Conservation (phyloP, 768 basidiomycete species). For the Russula earlei region DNA sequence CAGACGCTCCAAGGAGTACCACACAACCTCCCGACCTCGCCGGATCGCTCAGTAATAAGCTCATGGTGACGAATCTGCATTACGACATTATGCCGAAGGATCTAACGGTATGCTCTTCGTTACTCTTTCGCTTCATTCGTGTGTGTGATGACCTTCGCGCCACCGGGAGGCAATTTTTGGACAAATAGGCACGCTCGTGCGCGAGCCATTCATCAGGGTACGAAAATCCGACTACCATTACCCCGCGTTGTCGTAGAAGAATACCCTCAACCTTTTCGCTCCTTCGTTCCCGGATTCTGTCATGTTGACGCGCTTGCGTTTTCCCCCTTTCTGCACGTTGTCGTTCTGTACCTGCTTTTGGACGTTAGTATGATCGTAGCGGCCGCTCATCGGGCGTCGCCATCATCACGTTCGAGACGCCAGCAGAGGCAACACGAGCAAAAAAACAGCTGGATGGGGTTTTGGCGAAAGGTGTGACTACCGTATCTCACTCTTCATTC, state of each 20-base stretch:
- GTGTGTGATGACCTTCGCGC: neutral
- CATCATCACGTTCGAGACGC: conserved; percentile 68
- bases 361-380: conserved; percentile 86
- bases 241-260: conserved; percentile 49
- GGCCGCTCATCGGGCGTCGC: conserved; percentile 85
- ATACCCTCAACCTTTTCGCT: conserved; percentile 35
- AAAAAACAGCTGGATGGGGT: conserved; percentile 82
- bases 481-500: conserved; percentile 2
- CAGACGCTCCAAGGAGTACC: neutral
- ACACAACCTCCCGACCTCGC: neutral
- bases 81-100: conserved; percentile 88
- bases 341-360: conserved; percentile 30
- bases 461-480: conserved; percentile 67
- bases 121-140: conserved; percentile 3
- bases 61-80: conserved; percentile 81
- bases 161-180: conserved; percentile 71
- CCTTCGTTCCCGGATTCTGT: conserved; percentile 24
- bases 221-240: conserved; percentile 42
- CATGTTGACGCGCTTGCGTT: conserved; percentile 19
- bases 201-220: conserved; percentile 94
- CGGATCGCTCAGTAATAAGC: conserved; percentile 26
- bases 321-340: neutral
- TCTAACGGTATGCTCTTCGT: conserved; percentile 56
- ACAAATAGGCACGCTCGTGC: conserved; percentile 83
- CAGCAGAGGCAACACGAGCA: conserved; percentile 70